Conservation (phyloP, 176 grass and related monocot species). For the Saccharum officinarum region DNA sequence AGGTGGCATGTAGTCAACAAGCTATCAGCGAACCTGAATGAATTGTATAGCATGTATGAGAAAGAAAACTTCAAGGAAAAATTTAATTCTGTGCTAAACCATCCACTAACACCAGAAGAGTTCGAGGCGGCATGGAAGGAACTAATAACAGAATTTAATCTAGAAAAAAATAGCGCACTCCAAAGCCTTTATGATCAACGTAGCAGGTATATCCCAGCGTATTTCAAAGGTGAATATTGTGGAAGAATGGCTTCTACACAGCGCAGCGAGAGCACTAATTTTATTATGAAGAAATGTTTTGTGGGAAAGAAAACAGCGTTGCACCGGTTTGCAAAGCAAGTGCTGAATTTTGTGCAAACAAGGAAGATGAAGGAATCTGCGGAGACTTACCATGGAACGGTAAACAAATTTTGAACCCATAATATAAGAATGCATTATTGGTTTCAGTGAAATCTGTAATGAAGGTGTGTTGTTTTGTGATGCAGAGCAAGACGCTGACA, state of each 20-base stretch:
- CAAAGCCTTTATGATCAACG: background rate
- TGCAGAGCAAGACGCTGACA: background rate
- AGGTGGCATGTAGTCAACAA: background rate
- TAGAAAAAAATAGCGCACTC: background rate
- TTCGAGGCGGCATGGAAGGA: background rate
- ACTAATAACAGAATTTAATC: background rate
- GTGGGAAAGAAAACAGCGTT: background rate
- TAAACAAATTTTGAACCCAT: background rate
- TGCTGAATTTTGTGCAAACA: background rate
- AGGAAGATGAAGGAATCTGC: background rate
- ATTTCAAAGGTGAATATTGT: background rate
- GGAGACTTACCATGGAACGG: background rate
- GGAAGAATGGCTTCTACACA: background rate
- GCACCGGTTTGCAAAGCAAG: background rate
- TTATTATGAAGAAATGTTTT: background rate
- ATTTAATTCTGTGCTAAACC: background rate
- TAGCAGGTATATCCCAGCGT: background rate
- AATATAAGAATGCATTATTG: background rate
- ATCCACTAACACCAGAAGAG: background rate
- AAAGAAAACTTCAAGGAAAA: background rate
- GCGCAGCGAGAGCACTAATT: background rate
- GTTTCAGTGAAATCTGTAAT: too few relatives aligned
- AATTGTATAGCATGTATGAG: background rate
- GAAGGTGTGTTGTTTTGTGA: background rate
- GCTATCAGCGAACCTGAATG: background rate